Conservation (phyloP, 139 green algal genomes). For the Zygnema circumcarinatum region DNA sequence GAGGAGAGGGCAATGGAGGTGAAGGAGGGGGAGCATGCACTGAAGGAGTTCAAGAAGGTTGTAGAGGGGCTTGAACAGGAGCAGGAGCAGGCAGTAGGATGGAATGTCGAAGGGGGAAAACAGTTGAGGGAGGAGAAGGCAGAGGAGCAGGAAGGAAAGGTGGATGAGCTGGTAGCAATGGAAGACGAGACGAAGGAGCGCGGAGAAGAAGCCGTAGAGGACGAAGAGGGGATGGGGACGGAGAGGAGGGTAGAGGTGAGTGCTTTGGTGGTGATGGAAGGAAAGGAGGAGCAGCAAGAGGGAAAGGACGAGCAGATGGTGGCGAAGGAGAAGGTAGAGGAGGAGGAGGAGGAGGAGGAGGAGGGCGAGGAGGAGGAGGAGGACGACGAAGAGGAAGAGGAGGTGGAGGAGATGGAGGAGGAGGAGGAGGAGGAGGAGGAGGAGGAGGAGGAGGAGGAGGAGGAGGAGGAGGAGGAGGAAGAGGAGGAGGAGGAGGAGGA, state of each 20-base stretch:
- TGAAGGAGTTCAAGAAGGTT: constrained; percentile 20
- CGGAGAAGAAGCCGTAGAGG: neutral
- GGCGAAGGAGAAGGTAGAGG: neutral
- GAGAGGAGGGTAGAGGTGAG: neutral
- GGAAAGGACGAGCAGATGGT: neutral
- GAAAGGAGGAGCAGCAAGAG: neutral
- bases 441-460: neutral
- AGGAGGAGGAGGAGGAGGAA: constrained; percentile 13
- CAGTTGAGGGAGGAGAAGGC: neutral
- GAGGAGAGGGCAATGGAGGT: too few relatives aligned
- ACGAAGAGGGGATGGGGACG: neutral
- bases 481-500: constrained; percentile 6
- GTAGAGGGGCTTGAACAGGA: constrained; percentile 9
- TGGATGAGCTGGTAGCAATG: neutral
- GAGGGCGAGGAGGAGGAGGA: neutral
- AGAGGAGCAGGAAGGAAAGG: constrained; percentile 2
- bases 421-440: constrained; percentile 3
- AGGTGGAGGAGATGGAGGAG: constrained; percentile 6
- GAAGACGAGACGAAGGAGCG: constrained; percentile 16
- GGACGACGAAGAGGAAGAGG: constrained; percentile 3
- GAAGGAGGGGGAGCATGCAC: neutral
- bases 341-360: neutral
- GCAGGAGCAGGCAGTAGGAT: neutral
- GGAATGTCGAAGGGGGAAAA: neutral
- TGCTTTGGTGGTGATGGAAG: neutral